Base-by-base conservation (phyloP, 148 eudicot species). In the Fagopyrum esculentum region DNA sequence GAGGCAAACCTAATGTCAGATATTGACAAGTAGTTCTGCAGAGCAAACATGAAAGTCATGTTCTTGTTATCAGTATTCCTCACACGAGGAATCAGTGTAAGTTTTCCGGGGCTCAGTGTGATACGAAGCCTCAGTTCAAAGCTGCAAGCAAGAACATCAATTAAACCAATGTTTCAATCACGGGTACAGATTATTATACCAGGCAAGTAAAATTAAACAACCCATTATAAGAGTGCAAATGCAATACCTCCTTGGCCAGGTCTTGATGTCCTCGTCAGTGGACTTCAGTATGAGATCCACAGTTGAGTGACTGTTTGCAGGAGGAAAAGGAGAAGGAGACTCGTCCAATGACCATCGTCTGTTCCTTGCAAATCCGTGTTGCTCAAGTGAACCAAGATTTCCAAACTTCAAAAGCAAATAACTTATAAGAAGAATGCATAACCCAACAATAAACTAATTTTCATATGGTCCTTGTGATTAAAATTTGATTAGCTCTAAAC, bases 1-100 rank as follows among this genome's bases (percentile, higher is more conserved):
- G 68, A 29, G 15, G 68, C 30, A 40, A 86, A 93, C 98, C 97
- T 87, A 81, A 95, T 95, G 81, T 92, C 97, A 10, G 98, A 94
- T 79, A 91, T 85, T 5, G 88, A 84, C 60, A 94, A 90, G 55
- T 94, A 94, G 2, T 96, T 90, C 69, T 86, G 96, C 35, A 81
- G 87, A 9, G 93, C 93, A 68, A 95, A 69, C 10, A 89, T 85
- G 92, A 95, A 95, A 72, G 90, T 87, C 57, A 92, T 85, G 59
- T 96, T 88, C 85, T 92, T 95, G 87, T 88, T 74, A 76, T 90
- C 86, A 30, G 83, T 72, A 80, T 95, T 92, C 80, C 89, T 87
- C 69, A 95, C 78, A 49, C 97, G 93, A 16, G 98, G 82, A 80
- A 82, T 84, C 82, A 95, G 49, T 61, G 54, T 82, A 43, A 95